Conservation (phyloP, 2,329 filamentous ascomycete species). For the Colletotrichum orchidophilum region DNA sequence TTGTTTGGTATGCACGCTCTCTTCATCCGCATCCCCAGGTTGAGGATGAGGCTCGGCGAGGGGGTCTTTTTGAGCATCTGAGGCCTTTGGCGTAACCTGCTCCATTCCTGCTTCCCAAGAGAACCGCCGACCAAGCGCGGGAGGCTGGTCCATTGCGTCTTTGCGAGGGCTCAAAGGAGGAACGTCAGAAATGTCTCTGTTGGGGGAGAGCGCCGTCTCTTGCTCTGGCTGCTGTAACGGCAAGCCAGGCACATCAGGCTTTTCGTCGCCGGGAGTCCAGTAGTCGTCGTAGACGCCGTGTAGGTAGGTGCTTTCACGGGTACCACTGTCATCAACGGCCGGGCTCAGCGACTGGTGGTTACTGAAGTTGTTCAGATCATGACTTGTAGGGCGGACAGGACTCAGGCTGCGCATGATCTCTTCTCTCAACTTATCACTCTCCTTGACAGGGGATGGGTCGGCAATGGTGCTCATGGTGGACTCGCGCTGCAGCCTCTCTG, state of each 20-base stretch:
- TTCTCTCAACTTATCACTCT: constrained; percentile 76
- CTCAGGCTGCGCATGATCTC: constrained; percentile 79
- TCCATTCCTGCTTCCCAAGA: constrained; percentile 53
- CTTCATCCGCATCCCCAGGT: background rate
- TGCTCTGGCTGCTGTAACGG: constrained; percentile 1
- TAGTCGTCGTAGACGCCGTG: constrained; percentile 75
- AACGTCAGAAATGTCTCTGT: constrained; percentile 9
- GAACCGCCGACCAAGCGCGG: constrained; percentile 43
- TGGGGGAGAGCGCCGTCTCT: background rate
- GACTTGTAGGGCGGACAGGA: constrained; percentile 49
- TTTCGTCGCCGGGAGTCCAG: constrained; percentile 63
- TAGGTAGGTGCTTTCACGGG: constrained; percentile 69
- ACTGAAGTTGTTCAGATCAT: constrained; percentile 24
- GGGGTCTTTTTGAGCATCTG: constrained; percentile 3
- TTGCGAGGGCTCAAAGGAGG: constrained; percentile 35
- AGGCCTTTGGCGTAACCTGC: constrained; percentile 12
- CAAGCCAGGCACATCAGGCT: constrained; percentile 33
- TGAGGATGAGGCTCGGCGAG: background rate
- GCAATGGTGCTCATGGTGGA: constrained; percentile 59
- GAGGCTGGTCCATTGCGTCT: constrained; percentile 5
- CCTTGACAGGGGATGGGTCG: constrained; percentile 66
- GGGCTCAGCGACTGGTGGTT: background rate
- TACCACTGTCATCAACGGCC: constrained; percentile 12
- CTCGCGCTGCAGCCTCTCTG: constrained; percentile 50
- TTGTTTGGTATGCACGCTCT: background rate